Evolutionary conservation across 768 basidiomycete genomes (phyloP).

Genomic region (Hericium alpestre): DNA sequence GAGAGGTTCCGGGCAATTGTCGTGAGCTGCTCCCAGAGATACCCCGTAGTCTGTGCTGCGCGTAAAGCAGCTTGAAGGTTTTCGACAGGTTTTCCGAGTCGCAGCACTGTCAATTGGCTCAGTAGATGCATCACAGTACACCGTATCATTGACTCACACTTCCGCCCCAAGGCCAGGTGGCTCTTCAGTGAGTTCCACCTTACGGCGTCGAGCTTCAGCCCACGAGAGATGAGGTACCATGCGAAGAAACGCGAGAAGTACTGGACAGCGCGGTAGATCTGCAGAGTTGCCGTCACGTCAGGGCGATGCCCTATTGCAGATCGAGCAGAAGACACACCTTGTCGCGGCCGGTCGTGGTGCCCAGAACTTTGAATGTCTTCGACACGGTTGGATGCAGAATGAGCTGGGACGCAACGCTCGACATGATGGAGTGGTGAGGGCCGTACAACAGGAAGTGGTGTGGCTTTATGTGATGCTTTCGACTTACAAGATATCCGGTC

Average conservation of each 20-base stretch:
- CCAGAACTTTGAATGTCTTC: slow-evolving; percentile 62
- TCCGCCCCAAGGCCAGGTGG: slow-evolving; percentile 76
- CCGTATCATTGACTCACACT: slow-evolving; percentile 39
- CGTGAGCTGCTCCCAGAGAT: slow-evolving; percentile 61
- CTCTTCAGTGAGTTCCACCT: slow-evolving; percentile 79
- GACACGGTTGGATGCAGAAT: slow-evolving; percentile 79
- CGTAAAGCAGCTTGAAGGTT: slow-evolving; percentile 85
- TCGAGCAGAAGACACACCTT: slow-evolving; percentile 44
- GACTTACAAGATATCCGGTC: too few relatives aligned
- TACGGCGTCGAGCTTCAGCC: slow-evolving; percentile 58
- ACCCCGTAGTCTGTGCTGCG: slow-evolving; percentile 43
- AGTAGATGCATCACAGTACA: neutral
- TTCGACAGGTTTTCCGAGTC: slow-evolving; percentile 88
- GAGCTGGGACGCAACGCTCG: slow-evolving; percentile 55
- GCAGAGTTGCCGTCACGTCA: neutral
- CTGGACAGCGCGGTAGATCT: slow-evolving; percentile 87
- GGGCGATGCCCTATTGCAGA: neutral
- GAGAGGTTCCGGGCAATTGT: slow-evolving; percentile 75
- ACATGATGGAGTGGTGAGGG: slow-evolving; percentile 15
- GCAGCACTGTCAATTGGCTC: slow-evolving; percentile 57
- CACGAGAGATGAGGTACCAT: slow-evolving; percentile 66
- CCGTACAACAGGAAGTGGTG: neutral
- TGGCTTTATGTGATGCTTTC: too few relatives aligned
- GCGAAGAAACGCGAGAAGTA: slow-evolving; percentile 84
- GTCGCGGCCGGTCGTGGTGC: slow-evolving; percentile 81